Base-by-base conservation (phyloP, 345 rosid genomes). In the Brassica cretica region DNA sequence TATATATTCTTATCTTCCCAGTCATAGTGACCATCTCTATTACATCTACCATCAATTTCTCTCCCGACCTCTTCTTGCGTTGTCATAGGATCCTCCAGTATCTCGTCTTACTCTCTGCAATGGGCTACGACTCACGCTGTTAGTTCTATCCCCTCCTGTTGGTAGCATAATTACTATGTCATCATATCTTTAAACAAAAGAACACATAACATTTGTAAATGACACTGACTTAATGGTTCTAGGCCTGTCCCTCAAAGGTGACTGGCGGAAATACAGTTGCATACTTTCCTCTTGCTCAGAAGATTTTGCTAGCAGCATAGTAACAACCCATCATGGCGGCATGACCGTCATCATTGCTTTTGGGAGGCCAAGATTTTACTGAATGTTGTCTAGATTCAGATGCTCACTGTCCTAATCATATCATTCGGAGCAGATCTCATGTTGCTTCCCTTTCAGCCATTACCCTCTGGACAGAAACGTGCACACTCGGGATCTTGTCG, bases 241-340 rank as follows among this genome's bases (percentile, higher is more conserved):
- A 71, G 80, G 81, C 84, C 87, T 81, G 65, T 88, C 92, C 74
- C 69, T 85, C 46, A 72, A 86, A 64, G 97, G 90, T 29, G 98
- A 94, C 21, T 59, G 86, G 64, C 60, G 88, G 62, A 61, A 87
- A 77, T 25, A 85, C 53, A 77, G 86, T 71, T 86, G 90, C 69
- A 88, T 87, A 89, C 84, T 87, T 24, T 90, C 97, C 56, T 92
- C 89, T 68, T 85, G 88, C 72, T 90, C 96, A 74, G 92, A 91
- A 44, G 98, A 87, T 83, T 89, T 90, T 86, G n/a, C 86, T 83
- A 53, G 82, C 80, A 68, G 82, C 76, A 73, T 88, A 88, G 73
- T 78, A 80, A 35, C 82, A 80, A 35, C 82, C 92, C 70, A 88
- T 86, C 77, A 77, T 86, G 39, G 73, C 51, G 51, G 51, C 82